phyloP scores from a whole-genome alignment of 1,284 basidiomycete species.

The Trichosporon asahii region DNA sequence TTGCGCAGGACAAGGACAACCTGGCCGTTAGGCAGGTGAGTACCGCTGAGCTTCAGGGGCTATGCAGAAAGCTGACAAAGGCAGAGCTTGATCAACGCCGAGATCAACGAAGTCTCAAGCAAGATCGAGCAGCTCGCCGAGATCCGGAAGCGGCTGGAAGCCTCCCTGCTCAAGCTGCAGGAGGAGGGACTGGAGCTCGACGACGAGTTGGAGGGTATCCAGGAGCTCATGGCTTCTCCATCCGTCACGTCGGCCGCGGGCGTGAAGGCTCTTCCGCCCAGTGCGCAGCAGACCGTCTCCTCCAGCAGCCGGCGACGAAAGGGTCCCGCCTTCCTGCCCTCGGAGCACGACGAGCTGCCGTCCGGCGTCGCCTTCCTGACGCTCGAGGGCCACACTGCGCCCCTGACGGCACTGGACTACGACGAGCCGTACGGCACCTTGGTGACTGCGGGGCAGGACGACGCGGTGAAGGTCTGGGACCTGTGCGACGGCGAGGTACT shows the following conservation, averaged over 20 bases:
- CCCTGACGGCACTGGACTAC: slow-evolving; percentile 87
- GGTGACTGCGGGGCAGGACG: slow-evolving; percentile 71
- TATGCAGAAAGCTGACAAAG: background rate
- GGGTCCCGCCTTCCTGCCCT: slow-evolving; percentile 93
- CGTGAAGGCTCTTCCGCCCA: slow-evolving; percentile 38
- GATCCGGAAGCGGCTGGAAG: slow-evolving; percentile 75
- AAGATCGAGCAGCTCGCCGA: slow-evolving; percentile 84
- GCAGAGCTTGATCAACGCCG: slow-evolving; percentile 73
- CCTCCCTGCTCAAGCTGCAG: slow-evolving; percentile 77
- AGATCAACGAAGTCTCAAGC: slow-evolving; percentile 78
- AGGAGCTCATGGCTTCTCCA: slow-evolving; percentile 68
- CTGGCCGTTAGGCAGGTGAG: slow-evolving; percentile 75
- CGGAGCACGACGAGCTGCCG: slow-evolving; percentile 94
- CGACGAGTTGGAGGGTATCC: slow-evolving; percentile 85
- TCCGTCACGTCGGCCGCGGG: slow-evolving; percentile 42
- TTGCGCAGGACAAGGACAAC: slow-evolving; percentile 82
- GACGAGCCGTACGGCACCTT: slow-evolving; percentile 94
- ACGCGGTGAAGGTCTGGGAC: slow-evolving; percentile 60
- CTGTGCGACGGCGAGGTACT: slow-evolving; percentile 65
- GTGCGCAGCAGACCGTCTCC: slow-evolving; percentile 18
- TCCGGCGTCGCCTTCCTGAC: slow-evolving; percentile 96
- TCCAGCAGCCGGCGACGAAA: slow-evolving; percentile 38
- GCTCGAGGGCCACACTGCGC: slow-evolving; percentile 70
- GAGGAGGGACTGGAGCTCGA: slow-evolving; percentile 95
- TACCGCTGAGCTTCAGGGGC: too few species aligned